Percentiles rank a stretch among this genome's conserved stretches.
Conservation (phyloP, 2,329 filamentous ascomycete genomes). For the Pseudodiploospora longispora region DNA sequence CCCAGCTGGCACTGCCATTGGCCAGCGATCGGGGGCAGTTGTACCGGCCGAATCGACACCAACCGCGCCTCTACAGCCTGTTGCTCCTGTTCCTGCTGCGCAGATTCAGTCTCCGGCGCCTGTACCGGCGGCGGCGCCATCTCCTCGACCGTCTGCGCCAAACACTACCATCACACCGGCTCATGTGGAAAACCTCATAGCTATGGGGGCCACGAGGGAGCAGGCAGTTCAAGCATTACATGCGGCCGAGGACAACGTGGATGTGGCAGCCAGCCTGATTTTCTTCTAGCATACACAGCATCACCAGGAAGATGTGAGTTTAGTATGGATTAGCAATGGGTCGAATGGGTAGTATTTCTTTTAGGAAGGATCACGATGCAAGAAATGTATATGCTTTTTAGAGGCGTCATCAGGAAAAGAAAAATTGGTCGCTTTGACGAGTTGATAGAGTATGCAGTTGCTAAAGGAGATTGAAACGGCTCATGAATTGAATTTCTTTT, state of each 20-base stretch:
- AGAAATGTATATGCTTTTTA: too few species aligned
- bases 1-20: conserved; percentile 82
- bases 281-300: conserved; percentile 31
- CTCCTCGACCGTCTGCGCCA: conserved; percentile 18
- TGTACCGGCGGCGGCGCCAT: conserved; percentile 18
- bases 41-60: conserved; percentile 22
- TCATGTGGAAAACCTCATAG: conserved; percentile 66
- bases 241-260: conserved; percentile 76
- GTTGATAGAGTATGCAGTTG: too few species aligned
- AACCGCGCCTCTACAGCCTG: conserved; percentile 11
- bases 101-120: conserved; percentile 16
- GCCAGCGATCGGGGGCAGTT: conserved; percentile 72
- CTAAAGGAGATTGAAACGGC: too few species aligned
- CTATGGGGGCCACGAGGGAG: conserved; percentile 68
- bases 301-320: too few species aligned
- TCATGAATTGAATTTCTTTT: too few species aligned
- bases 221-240: conserved; percentile 74
- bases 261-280: conserved; percentile 77
- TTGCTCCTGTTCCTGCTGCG: conserved; percentile 10
- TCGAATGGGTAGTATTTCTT: too few species aligned
- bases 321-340: too few species aligned
- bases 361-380: too few species aligned
- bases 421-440: too few species aligned
- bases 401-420: too few species aligned
- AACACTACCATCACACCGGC: conserved; percentile 45